Base-by-base conservation (phyloP, 148 eudicot genomes). In the Vaccinium macrocarpon region DNA sequence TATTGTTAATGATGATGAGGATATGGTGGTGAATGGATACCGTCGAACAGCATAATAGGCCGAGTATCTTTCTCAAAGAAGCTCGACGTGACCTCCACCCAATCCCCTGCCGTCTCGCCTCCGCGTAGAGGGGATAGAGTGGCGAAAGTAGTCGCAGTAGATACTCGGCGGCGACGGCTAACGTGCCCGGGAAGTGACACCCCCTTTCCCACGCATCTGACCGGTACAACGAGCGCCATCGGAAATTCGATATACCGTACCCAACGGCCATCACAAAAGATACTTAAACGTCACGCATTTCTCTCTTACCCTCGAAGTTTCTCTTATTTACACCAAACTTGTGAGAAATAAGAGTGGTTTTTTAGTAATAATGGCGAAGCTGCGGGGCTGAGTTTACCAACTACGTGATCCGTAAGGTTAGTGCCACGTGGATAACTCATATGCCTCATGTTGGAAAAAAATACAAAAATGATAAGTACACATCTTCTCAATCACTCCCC, bases 1-100 rank as follows among this genome's bases (percentile, higher is more conserved):
- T 2, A 2, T 8, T 61, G 25, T 27, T 11, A 27, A 61, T 61
- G 2, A 25, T 21, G 6, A 42, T 42, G 46, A 42, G 46, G 46
- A 42, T 35, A 35, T 35, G 38, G 38, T 35, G 38, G 38, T 35
- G 38, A 35, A 35, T 35, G 0, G 38, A 6, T 90, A 97, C 99
- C 99, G 79, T 97, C 99, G 71, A 92, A 97, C n/a, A 97, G 88
- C 99, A 97, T 97, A 81, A 97, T 95, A 52, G 99, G 99, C 14
- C 99, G 91, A 59, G 93, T 85, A 77, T 97, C 99, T 32, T 85
- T 64, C 21, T 92, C 91, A 75, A 97, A 97, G 90, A 92, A 97
- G 84, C 83, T 87, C 14, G 92, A 90, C n/a, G 98, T 91, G 11
- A 88, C 90, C 70, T 87, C 88, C 83, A 83, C 88, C 91, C 91